phyloP scores from a whole-genome alignment of 768 basidiomycete species.

The Kwoniella sp. region DNA sequence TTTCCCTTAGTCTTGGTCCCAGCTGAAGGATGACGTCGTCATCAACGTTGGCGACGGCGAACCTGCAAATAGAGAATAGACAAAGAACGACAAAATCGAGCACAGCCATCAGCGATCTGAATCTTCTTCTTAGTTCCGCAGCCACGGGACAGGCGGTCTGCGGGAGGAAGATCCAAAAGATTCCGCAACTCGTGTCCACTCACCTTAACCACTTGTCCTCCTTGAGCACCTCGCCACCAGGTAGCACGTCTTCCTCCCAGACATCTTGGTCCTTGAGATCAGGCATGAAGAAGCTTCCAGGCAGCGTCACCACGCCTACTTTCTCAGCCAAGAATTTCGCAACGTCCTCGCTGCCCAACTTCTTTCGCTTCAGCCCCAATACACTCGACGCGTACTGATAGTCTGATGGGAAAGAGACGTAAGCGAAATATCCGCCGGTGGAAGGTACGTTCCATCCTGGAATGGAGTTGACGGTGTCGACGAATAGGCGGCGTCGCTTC shows the following conservation, averaged over 20 bases:
- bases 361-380: slow-evolving; percentile 30
- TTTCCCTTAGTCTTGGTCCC: slow-evolving; percentile 42
- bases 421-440: slow-evolving; percentile 77
- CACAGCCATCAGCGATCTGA: neutral
- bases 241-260: slow-evolving; percentile 38
- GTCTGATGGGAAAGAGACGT: slow-evolving; percentile 60
- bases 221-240: slow-evolving; percentile 51
- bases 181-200: no score
- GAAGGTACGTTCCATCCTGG: slow-evolving; percentile 66
- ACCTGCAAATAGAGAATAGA: slow-evolving; percentile 56
- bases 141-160: neutral
- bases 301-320: slow-evolving; percentile 69
- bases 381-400: slow-evolving; percentile 19
- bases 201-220: slow-evolving; percentile 66
- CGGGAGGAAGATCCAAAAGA: neutral
- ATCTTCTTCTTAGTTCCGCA: neutral
- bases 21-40: slow-evolving; percentile 59
- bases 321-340: slow-evolving; percentile 65
- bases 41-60: slow-evolving; percentile 79
- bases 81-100: neutral
- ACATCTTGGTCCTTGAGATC: slow-evolving; percentile 30
- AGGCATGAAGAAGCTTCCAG: slow-evolving; percentile 66
- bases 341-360: slow-evolving; percentile 62
- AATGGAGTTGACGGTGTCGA: slow-evolving; percentile 58
- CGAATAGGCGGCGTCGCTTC: slow-evolving; percentile 66